Conservation (phyloP, 305 asterid species). For the Fraxinus floribunda region DNA sequence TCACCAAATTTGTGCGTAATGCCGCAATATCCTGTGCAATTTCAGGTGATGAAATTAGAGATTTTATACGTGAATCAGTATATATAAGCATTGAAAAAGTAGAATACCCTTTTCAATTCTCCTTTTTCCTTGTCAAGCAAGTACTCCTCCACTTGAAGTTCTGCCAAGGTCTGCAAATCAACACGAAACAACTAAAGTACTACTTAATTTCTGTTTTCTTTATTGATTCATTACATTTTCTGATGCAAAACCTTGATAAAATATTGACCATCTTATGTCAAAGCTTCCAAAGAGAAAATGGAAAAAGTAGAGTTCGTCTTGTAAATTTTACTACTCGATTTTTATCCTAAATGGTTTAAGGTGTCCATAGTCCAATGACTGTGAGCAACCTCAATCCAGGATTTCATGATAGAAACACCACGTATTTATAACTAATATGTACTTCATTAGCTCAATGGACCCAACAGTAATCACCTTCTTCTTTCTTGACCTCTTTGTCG, state of each 20-base stretch:
- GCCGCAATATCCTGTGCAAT: conserved; percentile 52
- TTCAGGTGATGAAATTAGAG: background rate
- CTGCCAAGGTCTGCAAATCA: conserved; percentile 58
- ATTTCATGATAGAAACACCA: background rate
- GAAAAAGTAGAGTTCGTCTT: background rate
- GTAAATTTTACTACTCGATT: background rate
- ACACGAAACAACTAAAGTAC: background rate
- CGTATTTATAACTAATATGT: background rate
- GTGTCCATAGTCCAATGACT: background rate
- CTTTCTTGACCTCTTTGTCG: conserved; percentile 62
- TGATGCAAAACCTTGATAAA: background rate
- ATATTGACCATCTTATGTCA: background rate
- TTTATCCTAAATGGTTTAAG: background rate
- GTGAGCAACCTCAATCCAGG: background rate
- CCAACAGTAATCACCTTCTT: conserved; percentile 57
- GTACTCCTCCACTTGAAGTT: conserved; percentile 70
- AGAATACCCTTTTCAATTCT: conserved; percentile 65
- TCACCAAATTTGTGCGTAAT: conserved; percentile 50
- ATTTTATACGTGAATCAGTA: background rate
- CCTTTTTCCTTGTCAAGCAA: conserved; percentile 60
- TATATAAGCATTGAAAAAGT: background rate
- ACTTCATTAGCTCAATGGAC: background rate
- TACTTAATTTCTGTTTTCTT: background rate
- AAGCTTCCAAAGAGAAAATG: background rate
- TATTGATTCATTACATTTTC: background rate